These are phyloP conservation scores for Tricholoma hemisulphureum DNA, from an alignment of 768 basidiomycete genomes.

Conservation along the genomic window DNA sequence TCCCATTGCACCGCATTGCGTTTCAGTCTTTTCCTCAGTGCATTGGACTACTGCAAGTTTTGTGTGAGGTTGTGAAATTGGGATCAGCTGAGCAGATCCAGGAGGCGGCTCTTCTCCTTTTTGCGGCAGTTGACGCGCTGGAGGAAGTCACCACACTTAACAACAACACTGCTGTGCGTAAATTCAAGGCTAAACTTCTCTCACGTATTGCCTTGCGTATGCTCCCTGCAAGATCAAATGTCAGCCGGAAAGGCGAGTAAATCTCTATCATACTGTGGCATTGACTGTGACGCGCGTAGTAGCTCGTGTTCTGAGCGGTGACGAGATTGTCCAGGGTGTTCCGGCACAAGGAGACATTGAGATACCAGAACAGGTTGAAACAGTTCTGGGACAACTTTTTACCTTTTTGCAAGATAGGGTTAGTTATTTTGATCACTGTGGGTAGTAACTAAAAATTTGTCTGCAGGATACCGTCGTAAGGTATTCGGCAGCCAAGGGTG, in stretches of 20 bases:
- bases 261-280: neutral
- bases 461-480: slow-evolving; percentile 89
- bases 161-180: slow-evolving; percentile 66
- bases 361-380: slow-evolving; percentile 78
- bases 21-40: slow-evolving; percentile 38
- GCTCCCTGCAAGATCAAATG: slow-evolving; percentile 47
- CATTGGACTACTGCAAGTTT: slow-evolving; percentile 65
- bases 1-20: neutral
- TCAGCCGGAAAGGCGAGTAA: slow-evolving; percentile 40
- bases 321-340: slow-evolving; percentile 16
- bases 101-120: slow-evolving; percentile 40
- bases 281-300: neutral
- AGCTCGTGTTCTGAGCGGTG: slow-evolving; percentile 34
- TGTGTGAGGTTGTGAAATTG: slow-evolving; percentile 70
- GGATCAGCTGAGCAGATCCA: slow-evolving; percentile 55
- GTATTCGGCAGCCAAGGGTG: slow-evolving; percentile 91
- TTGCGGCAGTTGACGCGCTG: slow-evolving; percentile 45
- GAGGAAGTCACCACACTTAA: slow-evolving; percentile 40
- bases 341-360: slow-evolving; percentile 48
- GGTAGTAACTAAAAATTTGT: slow-evolving; percentile 3
- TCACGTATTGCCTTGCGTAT: slow-evolving; percentile 63
- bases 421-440: slow-evolving; percentile 10
- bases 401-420: slow-evolving; percentile 80
- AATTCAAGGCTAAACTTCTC: slow-evolving; percentile 63
- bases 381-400: slow-evolving; percentile 70